phyloP scores from a whole-genome alignment of 345 rosid species.

The Odontarrhena argentea region DNA sequence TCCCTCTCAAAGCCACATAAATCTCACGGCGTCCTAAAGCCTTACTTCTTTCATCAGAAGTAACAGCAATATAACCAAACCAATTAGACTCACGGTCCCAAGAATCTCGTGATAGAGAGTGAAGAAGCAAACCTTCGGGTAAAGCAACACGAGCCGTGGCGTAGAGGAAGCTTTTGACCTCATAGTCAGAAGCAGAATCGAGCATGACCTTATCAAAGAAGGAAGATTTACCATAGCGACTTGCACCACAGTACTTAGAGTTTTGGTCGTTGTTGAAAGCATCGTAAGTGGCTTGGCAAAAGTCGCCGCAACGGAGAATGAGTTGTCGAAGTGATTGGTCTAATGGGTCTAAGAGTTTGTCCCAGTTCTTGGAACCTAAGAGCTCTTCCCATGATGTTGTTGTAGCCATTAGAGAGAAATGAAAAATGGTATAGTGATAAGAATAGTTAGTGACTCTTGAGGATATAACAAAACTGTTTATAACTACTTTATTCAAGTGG shows the following conservation, averaged over 20 bases:
- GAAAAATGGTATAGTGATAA: not conserved
- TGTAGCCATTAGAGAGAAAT: conserved; percentile 45
- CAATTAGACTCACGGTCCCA: conserved; percentile 99
- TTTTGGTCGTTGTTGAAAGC: conserved; percentile 79
- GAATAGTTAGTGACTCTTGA: conserved; percentile 15
- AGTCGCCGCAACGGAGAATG: conserved; percentile 85
- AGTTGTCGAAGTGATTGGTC: conserved; percentile 67
- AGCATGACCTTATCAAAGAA: conserved; percentile 75
- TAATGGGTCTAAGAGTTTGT: conserved; percentile 67
- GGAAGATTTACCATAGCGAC: conserved; percentile 71
- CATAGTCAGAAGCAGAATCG: conserved; percentile 55
- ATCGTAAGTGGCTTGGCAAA: conserved; percentile 91
- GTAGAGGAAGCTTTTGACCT: conserved; percentile 62
- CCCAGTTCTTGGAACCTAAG: conserved; percentile 71
- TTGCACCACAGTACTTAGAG: conserved; percentile 85
- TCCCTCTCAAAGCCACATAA: conserved; percentile 73
- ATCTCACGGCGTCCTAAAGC: conserved; percentile 73
- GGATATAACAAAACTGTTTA: not conserved
- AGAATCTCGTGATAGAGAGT: conserved; percentile 64
- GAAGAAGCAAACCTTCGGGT: conserved; percentile 67
- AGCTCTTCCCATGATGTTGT: conserved; percentile 60
- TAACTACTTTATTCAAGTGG: conserved; percentile 4
- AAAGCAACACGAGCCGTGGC: conserved; percentile 70
- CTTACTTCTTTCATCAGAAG: conserved; percentile 54
- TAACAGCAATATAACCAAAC: conserved; percentile 84